A percentile compares a stretch with the other conserved stretches of the same genome.
Conservation (phyloP, 2,329 filamentous ascomycete genomes). For the Colletotrichum paranaense region DNA sequence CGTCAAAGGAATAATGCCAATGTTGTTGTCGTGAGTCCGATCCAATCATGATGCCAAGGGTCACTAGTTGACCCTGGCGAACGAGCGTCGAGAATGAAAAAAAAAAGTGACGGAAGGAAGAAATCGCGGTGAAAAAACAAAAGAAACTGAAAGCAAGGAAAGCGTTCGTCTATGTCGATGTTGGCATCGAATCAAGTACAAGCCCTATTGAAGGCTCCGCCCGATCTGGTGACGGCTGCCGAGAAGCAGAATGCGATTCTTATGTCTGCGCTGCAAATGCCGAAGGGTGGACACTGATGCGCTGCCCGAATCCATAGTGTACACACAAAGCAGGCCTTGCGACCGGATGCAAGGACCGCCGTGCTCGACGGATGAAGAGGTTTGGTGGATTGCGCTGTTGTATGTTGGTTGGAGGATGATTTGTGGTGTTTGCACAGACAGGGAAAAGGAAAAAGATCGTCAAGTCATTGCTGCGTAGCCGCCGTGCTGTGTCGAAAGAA, state of each 20-base stretch:
- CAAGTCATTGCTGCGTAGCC: slow-evolving; percentile 53
- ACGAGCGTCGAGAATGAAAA: slow-evolving; percentile 27
- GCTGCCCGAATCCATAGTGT: slow-evolving; percentile 36
- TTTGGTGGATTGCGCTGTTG: slow-evolving; percentile 23
- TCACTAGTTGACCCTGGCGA: not conserved
- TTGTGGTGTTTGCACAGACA: slow-evolving; percentile 42
- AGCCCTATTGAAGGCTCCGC: slow-evolving; percentile 34
- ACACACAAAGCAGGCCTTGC: slow-evolving; percentile 37
- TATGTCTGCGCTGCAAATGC: slow-evolving; percentile 34
- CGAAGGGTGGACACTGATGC: slow-evolving; percentile 14
- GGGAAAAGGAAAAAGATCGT: slow-evolving; percentile 50
- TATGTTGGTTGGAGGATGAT: slow-evolving; percentile 24
- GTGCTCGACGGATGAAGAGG: slow-evolving; percentile 40
- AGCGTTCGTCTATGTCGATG: slow-evolving; percentile 37
- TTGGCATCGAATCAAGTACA: slow-evolving; percentile 35
- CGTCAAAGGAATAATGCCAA: slow-evolving; percentile 22
- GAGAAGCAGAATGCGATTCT: slow-evolving; percentile 36
- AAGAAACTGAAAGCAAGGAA: slow-evolving; percentile 6
- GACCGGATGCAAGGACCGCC: slow-evolving; percentile 45
- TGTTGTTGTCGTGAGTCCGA: slow-evolving; percentile 25
- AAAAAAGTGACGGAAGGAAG: not conserved
- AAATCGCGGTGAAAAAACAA: slow-evolving; percentile 15
- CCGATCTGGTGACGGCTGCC: slow-evolving; percentile 35
- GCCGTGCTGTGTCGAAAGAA: slow-evolving; percentile 46
- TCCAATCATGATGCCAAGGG: slow-evolving; percentile 25